Percentiles rank a stretch among this genome's conserved stretches.
These are phyloP conservation scores for Kwoniella newhampshirensis DNA, from an alignment of 768 basidiomycete species.

Conservation along the genomic window DNA sequence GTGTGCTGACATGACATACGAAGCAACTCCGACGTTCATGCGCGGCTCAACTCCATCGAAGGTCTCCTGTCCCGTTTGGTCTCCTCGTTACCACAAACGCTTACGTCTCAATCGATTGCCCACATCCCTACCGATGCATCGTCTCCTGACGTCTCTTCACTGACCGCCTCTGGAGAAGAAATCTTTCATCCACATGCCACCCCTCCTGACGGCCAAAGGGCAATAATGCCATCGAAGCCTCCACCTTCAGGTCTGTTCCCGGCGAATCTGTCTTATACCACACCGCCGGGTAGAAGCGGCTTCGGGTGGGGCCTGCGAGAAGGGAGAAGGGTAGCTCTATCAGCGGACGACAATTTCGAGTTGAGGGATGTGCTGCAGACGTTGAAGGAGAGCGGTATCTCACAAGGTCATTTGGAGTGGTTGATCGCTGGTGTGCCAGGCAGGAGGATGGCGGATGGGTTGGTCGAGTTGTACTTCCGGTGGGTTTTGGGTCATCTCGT, in stretches of 20 bases:
- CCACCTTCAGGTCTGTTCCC: slow-evolving; percentile 46
- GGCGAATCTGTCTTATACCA: slow-evolving; percentile 23
- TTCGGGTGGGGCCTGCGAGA: slow-evolving; percentile 47
- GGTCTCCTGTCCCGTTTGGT: slow-evolving; percentile 44
- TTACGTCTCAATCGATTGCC: neutral
- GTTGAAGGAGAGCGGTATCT: slow-evolving; percentile 53
- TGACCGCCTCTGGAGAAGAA: slow-evolving; percentile 46
- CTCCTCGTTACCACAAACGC: slow-evolving; percentile 22
- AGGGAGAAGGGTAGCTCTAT: slow-evolving; percentile 37
- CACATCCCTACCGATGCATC: slow-evolving; percentile 21
- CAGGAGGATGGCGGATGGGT: slow-evolving; percentile 47
- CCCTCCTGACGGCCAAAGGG: slow-evolving; percentile 19
- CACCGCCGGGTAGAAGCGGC: slow-evolving; percentile 31
- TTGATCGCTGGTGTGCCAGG: slow-evolving; percentile 53
- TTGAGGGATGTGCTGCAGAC: slow-evolving; percentile 48
- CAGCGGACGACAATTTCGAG: slow-evolving; percentile 41
- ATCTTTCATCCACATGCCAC: slow-evolving; percentile 43
- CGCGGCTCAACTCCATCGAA: slow-evolving; percentile 52
- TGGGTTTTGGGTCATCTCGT: neutral
- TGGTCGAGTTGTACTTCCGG: slow-evolving; percentile 50
- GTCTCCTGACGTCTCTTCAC: slow-evolving; percentile 38
- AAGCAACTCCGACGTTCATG: slow-evolving; percentile 50
- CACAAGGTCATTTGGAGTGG: slow-evolving; percentile 49
- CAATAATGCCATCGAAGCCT: slow-evolving; percentile 33
- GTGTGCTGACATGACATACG: neutral